Evolutionary conservation across 768 basidiomycete genomes (phyloP).

Genomic region (Rhodosporidiobolus odoratus): DNA sequence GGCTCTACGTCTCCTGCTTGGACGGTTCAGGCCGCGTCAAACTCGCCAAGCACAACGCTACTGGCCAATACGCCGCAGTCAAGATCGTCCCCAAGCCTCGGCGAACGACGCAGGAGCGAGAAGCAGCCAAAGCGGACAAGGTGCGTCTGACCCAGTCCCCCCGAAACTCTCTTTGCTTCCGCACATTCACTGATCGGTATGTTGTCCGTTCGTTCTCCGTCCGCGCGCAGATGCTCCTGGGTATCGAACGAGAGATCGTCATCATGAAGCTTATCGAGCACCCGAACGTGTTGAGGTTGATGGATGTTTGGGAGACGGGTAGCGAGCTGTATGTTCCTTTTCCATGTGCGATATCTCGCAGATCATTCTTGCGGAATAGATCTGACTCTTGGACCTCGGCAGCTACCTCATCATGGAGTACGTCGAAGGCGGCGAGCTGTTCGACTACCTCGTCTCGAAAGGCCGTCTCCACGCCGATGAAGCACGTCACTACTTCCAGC

Average conservation of each 20-base stretch:
- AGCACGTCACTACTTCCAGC: constrained; percentile 87
- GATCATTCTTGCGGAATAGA: background rate
- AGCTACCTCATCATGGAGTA: constrained; percentile 86
- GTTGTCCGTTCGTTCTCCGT: too few relatives aligned
- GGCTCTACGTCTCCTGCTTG: too few relatives aligned
- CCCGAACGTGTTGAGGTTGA: constrained; percentile 89
- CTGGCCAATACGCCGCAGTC: constrained; percentile 87
- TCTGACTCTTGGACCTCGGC: background rate
- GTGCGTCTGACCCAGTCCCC: constrained; percentile 11
- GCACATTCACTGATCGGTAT: too few relatives aligned
- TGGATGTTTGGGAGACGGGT: constrained; percentile 90
- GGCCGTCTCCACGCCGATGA: constrained; percentile 73
- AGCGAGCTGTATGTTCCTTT: constrained; percentile 59
- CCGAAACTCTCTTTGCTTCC: constrained; percentile 2
- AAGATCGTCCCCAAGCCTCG: constrained; percentile 84
- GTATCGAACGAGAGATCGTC: constrained; percentile 88
- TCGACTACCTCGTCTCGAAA: constrained; percentile 87
- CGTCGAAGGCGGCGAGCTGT: constrained; percentile 91
- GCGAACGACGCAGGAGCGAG: constrained; percentile 53
- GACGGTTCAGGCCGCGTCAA: constrained; percentile 62
- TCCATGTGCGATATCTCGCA: background rate
- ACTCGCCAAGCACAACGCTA: constrained; percentile 77
- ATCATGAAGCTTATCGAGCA: constrained; percentile 99
- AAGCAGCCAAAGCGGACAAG: constrained; percentile 33
- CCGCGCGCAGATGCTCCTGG: constrained; percentile 53